These are phyloP conservation scores for Ettlia oleoabundans DNA, from an alignment of 139 green algal genomes.

Conservation along the genomic window DNA sequence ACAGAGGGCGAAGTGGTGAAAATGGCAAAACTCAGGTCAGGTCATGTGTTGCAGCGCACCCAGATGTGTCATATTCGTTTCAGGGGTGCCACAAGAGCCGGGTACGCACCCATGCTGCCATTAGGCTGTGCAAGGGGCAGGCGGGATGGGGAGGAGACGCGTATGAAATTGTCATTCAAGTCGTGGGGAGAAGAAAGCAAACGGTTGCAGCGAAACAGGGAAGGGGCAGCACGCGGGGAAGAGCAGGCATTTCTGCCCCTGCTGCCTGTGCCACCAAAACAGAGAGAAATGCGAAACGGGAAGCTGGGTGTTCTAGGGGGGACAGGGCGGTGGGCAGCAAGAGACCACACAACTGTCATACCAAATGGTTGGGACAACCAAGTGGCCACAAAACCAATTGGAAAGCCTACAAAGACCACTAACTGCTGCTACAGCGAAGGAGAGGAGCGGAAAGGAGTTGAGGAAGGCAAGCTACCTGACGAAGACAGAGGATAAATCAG, in stretches of 20 bases:
- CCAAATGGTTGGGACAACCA: background rate
- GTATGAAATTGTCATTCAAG: too few species aligned
- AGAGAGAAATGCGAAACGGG: background rate
- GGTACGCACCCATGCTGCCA: too few species aligned
- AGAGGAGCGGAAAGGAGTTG: background rate
- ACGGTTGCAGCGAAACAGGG: background rate
- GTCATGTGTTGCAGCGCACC: background rate
- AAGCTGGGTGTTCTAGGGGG: background rate
- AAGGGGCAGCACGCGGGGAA: background rate
- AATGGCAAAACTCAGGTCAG: background rate
- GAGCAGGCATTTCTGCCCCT: background rate
- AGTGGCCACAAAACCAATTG: background rate
- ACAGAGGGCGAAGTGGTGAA: background rate
- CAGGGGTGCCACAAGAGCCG: too few species aligned
- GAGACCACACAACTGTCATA: background rate
- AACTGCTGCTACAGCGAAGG: background rate
- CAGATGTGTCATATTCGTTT: background rate
- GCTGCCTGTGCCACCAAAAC: background rate
- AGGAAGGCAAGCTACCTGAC: background rate
- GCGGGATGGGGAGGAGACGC: too few species aligned
- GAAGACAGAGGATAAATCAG: background rate
- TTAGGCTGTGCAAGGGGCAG: background rate
- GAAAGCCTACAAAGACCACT: too few species aligned
- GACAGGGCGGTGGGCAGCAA: background rate
- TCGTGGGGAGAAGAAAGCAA: too few species aligned